These are phyloP conservation scores for Allium cepa DNA, from an alignment of 106 monocot species.

Conservation along the genomic window DNA sequence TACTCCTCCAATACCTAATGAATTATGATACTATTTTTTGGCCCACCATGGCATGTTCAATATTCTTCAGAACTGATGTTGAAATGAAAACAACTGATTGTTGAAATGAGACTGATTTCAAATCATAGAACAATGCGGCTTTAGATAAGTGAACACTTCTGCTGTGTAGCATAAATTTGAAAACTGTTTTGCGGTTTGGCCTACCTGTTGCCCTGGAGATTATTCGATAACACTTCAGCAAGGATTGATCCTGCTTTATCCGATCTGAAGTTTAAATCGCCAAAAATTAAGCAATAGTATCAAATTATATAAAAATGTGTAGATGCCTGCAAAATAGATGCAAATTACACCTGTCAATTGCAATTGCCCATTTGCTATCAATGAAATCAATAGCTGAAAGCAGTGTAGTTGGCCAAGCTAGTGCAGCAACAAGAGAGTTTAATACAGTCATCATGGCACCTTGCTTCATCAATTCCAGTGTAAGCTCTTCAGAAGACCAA, in stretches of 20 bases:
- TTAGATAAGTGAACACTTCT: too few species aligned
- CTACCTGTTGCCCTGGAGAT: constrained; percentile 87
- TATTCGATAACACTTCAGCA: constrained; percentile 78
- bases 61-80: too few species aligned
- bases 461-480: constrained; percentile 71
- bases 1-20: too few species aligned
- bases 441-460: constrained; percentile 95
- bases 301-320: too few species aligned
- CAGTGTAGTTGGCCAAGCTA: constrained; percentile 84
- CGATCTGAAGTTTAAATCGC: constrained; percentile 37
- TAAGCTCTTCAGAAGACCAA: constrained; percentile 32
- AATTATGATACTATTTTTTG: too few species aligned
- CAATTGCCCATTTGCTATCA: constrained; percentile 95
- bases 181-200: too few species aligned
- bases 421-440: constrained; percentile 64
- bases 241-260: constrained; percentile 92
- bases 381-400: constrained; percentile 76
- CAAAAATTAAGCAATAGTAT: too few species aligned
- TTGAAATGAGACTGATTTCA: too few species aligned
- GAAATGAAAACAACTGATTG: too few species aligned
- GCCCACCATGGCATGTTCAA: too few species aligned
- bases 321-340: background rate
- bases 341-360: constrained; percentile 63
- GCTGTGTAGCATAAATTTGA: too few species aligned
- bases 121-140: too few species aligned